phyloP scores from a whole-genome alignment of 768 basidiomycete genomes.

The Tephrocybe rancida region DNA sequence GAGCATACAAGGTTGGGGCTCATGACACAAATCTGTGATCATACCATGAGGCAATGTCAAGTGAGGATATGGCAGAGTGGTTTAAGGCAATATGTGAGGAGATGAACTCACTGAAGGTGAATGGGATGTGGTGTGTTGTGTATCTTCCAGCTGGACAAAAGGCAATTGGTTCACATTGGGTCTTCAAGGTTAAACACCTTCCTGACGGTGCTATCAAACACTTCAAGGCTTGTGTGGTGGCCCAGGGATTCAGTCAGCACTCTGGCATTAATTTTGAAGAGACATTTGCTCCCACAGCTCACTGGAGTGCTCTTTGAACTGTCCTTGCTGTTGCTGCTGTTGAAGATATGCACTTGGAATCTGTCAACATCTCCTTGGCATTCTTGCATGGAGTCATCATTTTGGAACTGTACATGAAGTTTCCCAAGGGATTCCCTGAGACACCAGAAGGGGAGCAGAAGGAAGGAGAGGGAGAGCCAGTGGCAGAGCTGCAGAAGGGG shows the following conservation, averaged over 20 bases:
- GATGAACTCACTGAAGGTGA: slow-evolving; percentile 22
- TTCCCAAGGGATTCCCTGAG: neutral
- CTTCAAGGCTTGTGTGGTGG: slow-evolving; percentile 44
- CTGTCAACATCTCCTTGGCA: neutral
- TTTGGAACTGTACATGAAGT: neutral
- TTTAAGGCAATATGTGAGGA: slow-evolving; percentile 28
- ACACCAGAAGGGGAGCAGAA: too few species aligned
- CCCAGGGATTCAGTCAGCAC: slow-evolving; percentile 38
- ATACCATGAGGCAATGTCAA: slow-evolving; percentile 21
- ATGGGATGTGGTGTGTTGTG: slow-evolving; percentile 37
- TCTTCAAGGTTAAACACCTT: too few species aligned
- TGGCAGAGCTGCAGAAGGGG: neutral
- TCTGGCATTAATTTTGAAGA: too few species aligned
- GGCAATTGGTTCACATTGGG: slow-evolving; percentile 38
- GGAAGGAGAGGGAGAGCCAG: neutral
- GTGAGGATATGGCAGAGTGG: slow-evolving; percentile 24
- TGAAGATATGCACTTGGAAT: neutral
- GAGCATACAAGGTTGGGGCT: slow-evolving; percentile 1
- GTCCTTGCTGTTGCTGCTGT: neutral
- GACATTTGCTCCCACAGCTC: too few species aligned
- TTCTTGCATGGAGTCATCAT: neutral
- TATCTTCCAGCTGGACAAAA: slow-evolving; percentile 32
- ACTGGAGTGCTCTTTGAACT: neutral
- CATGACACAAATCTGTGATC: neutral
- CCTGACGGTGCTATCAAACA: slow-evolving; percentile 36